Evolutionary conservation across 2,329 filamentous ascomycete species (phyloP).

Genomic region (Penicillium crustosum): DNA sequence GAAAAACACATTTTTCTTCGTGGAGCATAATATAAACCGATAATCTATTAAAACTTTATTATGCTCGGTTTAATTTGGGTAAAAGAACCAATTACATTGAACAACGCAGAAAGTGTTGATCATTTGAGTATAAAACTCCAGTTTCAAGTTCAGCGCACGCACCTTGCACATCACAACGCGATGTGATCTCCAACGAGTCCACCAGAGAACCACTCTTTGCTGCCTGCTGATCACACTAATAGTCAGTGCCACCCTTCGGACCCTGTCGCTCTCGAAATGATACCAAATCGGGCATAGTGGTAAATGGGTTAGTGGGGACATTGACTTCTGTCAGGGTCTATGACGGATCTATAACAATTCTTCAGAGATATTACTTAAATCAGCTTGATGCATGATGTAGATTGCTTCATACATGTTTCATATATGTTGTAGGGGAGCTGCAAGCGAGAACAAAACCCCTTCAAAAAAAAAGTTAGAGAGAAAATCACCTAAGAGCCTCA

Average conservation of each 20-base stretch:
- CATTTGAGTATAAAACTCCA: not conserved
- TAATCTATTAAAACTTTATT: not conserved
- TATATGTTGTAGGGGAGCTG: too few relatives aligned
- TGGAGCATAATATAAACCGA: not conserved
- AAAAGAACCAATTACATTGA: not conserved
- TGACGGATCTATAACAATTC: conserved; percentile 15
- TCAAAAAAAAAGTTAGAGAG: not conserved
- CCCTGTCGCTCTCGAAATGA: conserved; percentile 5
- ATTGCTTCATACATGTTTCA: too few relatives aligned
- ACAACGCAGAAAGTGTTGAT: not conserved
- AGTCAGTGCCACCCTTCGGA: not conserved
- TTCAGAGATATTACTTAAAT: conserved; percentile 17
- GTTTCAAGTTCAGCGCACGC: conserved; percentile 4
- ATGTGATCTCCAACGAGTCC: not conserved
- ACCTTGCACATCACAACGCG: not conserved
- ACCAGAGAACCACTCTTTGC: not conserved
- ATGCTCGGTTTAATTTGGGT: not conserved
- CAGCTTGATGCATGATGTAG: not conserved
- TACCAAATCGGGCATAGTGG: conserved; percentile 9
- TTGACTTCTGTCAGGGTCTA: conserved; percentile 15
- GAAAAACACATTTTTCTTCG: not conserved
- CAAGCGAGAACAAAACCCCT: not conserved
- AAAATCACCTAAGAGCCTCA: not conserved
- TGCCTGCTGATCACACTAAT: not conserved
- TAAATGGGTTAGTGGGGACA: conserved; percentile 10